Conservation (phyloP, 129 eudicot genomes). For the Flaveria ramosissima region DNA sequence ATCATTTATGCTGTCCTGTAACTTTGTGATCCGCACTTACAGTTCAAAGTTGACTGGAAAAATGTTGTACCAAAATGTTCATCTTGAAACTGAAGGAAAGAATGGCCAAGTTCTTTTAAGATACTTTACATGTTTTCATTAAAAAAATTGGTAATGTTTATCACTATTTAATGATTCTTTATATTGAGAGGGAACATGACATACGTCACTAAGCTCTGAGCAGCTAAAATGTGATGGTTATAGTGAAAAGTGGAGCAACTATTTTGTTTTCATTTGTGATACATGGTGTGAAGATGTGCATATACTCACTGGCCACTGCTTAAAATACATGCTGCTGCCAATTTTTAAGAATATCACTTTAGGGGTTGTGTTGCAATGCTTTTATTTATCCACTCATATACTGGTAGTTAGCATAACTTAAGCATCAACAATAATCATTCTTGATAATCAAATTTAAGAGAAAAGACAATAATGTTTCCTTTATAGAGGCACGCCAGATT, state of each 20-base stretch:
- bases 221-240: background rate
- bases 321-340: constrained; percentile 1
- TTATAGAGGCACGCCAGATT: background rate
- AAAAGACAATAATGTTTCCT: constrained; percentile 1
- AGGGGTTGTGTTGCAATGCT: constrained; percentile 17
- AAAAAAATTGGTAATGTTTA: constrained; percentile 1
- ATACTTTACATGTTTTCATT: background rate
- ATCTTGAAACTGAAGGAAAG: background rate
- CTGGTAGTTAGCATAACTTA: constrained; percentile 2
- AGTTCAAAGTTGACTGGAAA: background rate
- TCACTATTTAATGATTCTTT: background rate
- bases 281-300: constrained; percentile 1
- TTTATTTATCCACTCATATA: constrained; percentile 1
- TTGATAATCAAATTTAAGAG: constrained; percentile 2
- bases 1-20: background rate
- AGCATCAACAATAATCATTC: background rate
- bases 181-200: constrained; percentile 12
- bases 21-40: constrained; percentile 13
- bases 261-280: constrained; percentile 3
- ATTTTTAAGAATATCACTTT: background rate
- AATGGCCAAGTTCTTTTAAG: background rate
- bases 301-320: background rate
- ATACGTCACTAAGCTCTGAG: background rate
- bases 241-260: background rate
- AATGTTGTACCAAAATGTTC: constrained; percentile 1